A percentile compares a stretch with the other conserved stretches of the same genome.
These are phyloP conservation scores for Plasmopara halstedii DNA, from an alignment of 352 stramenopile genomes.

Conservation along the genomic window DNA sequence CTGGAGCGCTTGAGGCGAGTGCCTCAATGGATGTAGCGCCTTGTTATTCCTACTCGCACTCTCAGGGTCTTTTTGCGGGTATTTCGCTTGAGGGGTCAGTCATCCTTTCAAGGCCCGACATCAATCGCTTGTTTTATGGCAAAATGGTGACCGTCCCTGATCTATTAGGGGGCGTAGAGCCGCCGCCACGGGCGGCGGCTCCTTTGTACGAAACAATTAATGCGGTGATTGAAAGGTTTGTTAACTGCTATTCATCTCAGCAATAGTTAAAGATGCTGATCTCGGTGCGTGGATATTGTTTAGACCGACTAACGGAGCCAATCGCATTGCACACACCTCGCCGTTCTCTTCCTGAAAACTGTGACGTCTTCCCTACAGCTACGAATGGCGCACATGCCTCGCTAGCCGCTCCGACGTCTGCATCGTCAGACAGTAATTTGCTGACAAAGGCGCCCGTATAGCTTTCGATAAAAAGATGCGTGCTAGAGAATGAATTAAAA, in stretches of 20 bases:
- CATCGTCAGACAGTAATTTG: conserved; percentile 11
- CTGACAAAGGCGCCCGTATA: conserved; percentile 41
- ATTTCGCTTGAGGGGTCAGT: conserved; percentile 88
- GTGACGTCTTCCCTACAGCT: conserved; percentile 1
- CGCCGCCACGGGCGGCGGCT: conserved; percentile 66
- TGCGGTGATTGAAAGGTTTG: conserved; percentile 54
- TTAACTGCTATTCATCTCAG: not conserved
- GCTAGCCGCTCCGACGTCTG: conserved; percentile 7
- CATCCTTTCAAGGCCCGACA: conserved; percentile 78
- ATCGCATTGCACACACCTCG: conserved; percentile 26
- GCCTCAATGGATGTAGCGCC: conserved; percentile 73
- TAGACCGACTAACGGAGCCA: conserved; percentile 60
- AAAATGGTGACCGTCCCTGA: conserved; percentile 53
- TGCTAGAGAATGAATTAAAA: not conserved
- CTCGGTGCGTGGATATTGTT: not conserved
- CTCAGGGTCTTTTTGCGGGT: conserved; percentile 85
- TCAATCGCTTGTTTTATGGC: conserved; percentile 92
- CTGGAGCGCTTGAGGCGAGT: conserved; percentile 65
- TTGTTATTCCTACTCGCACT: conserved; percentile 90
- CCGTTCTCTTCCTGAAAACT: conserved; percentile 7
- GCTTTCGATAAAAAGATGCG: conserved; percentile 23
- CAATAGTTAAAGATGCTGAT: not conserved
- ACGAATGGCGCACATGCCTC: not conserved
- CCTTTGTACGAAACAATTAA: conserved; percentile 84
- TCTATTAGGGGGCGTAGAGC: conserved; percentile 68